Evolutionary conservation across 2,329 filamentous ascomycete species (phyloP).

Genomic region (Zasmidium cellare): DNA sequence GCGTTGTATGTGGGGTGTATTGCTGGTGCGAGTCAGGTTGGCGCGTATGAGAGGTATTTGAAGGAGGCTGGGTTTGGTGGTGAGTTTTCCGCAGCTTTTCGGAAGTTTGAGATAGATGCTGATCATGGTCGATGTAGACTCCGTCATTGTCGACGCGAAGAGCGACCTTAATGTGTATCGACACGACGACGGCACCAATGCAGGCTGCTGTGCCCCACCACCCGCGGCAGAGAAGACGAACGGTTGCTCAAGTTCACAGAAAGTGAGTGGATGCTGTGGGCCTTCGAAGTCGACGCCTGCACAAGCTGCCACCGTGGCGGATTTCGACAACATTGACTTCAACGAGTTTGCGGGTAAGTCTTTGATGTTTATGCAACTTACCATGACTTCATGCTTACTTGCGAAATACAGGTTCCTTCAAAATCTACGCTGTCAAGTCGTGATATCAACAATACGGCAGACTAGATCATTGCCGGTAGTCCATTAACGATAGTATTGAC

Average conservation of each 20-base stretch:
- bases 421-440: constrained; percentile 11
- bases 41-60: constrained; percentile 8
- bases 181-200: constrained; percentile 7
- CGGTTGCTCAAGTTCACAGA: neutral
- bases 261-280: neutral
- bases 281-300: neutral
- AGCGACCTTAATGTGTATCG: constrained; percentile 13
- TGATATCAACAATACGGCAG: neutral
- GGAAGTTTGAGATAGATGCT: neutral
- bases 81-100: neutral
- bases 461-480: too few relatives aligned
- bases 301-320: neutral
- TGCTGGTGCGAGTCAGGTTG: constrained; percentile 8
- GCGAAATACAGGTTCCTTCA: constrained; percentile 6
- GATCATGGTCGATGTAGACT: neutral
- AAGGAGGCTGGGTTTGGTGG: constrained; percentile 8
- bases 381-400: too few relatives aligned
- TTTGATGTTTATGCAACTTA: too few relatives aligned
- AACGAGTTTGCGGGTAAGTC: constrained; percentile 13
- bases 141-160: constrained; percentile 12
- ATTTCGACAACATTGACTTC: constrained; percentile 8
- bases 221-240: neutral
- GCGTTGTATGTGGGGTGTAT: constrained; percentile 12
- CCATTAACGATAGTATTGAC: too few relatives aligned
- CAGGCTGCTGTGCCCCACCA: constrained; percentile 8